Conservation (phyloP, 495 filamentous ascomycete genomes). For the Neurospora sp. region DNA sequence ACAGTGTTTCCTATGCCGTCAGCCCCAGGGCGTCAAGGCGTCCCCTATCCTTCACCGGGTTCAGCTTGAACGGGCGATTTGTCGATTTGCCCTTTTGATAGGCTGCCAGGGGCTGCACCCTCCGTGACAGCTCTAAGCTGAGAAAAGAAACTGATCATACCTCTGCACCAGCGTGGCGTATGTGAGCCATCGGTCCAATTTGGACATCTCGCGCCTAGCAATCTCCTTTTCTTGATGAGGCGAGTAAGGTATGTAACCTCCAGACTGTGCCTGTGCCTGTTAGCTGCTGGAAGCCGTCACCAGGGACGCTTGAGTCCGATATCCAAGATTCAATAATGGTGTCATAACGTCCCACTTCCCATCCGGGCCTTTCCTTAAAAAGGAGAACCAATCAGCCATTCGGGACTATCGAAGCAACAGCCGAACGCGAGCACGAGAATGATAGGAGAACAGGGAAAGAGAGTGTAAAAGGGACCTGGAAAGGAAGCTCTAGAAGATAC, state of each 20-base stretch:
- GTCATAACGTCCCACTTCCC: neutral
- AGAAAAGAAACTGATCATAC: neutral
- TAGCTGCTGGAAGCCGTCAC: neutral
- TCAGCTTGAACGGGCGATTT: neutral
- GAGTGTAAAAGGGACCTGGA: neutral
- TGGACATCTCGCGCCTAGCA: neutral
- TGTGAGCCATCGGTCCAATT: neutral
- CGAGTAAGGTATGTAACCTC: neutral
- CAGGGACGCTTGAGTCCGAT: neutral
- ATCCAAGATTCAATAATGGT: neutral
- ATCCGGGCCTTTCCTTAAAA: neutral
- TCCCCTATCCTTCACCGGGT: neutral
- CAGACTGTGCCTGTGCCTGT: too few species aligned
- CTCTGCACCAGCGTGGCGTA: neutral
- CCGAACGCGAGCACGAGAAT: neutral
- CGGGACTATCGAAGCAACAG: neutral
- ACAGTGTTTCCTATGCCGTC: neutral
- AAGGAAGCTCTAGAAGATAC: neutral
- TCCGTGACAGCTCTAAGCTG: neutral
- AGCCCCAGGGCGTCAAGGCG: neutral
- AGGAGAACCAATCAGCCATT: neutral
- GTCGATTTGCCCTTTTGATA: neutral
- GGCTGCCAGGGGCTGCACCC: neutral
- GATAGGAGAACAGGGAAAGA: neutral
- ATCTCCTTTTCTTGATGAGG: neutral